Evolutionary conservation across 2,329 filamentous ascomycete genomes (phyloP), one percentile per base, ranked within the genome.

Genomic region (Thermothelomyces thermophilus): DNA sequence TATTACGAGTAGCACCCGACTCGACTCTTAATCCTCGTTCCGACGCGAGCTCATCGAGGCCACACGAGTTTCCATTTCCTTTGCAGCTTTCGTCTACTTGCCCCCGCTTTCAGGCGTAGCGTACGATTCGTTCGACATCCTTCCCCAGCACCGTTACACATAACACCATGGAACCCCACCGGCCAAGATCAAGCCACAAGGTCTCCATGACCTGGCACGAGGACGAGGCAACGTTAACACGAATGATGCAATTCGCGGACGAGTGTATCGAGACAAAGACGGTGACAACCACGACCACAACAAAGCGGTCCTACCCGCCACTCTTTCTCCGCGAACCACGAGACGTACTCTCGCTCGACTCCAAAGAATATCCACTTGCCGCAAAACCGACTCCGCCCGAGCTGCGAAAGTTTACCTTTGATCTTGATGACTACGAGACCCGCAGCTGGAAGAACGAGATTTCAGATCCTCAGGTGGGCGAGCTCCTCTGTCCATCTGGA

Each of bases 251-350:
- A 60, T 76, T 83, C 57, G 76, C 80, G 55, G 70, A 84, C 41
- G 80, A 84, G 60, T 83, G 79, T 58, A 77, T 84, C 62, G 81
- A 84, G 68, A 84, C 80, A 14, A 83, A 80, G 65, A 84, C 79
- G 10, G 82, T 95, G 55, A 95, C 90, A 1, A 96, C 91, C 0
- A 96, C 90, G 0, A 96, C 90, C 0, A 95, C 89, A 0, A 94
- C 90, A 1, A 87, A 89, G 57, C 83, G 66, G 76, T 88, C 68
- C 68, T 94, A 93, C 58, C 90, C 91, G 41, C 89, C 89, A n/a
- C 74, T 96, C 51, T 75, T 87, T 49, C 81, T 95, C 58, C 83
- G 82, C 57, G 80, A 87, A 52, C 85, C 88, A 20, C 80, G 80
- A 46, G 79, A 82, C 45, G 76, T 90, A 30, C 73, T 79, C 52